Conservation (phyloP, 78 protist genomes). For the Guillardia theta region DNA sequence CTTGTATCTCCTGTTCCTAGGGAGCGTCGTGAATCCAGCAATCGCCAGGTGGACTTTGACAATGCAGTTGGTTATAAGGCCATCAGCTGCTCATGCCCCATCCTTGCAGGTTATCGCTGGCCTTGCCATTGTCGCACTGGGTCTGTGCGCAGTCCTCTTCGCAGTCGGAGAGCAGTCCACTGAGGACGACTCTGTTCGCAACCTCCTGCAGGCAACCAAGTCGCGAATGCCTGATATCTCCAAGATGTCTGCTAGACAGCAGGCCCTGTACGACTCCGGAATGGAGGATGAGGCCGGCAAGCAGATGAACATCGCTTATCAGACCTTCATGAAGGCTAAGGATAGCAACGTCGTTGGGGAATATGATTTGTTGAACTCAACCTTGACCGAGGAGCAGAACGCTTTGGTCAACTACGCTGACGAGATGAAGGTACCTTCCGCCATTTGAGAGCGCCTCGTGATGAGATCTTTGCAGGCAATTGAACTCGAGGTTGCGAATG, state of each 20-base stretch:
- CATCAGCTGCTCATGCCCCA: background rate
- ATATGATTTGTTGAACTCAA: background rate
- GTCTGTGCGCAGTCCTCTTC: background rate
- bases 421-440: background rate
- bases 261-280: background rate
- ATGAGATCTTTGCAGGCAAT: background rate
- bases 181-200: background rate
- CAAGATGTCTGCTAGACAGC: background rate
- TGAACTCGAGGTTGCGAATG: background rate
- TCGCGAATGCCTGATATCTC: no score
- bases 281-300: constrained; percentile 3
- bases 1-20: background rate
- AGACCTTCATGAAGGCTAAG: background rate
- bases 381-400: constrained; percentile 7
- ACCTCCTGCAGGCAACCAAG: background rate
- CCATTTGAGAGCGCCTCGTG: background rate
- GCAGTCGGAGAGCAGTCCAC: background rate
- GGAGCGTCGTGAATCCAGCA: background rate
- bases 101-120: background rate
- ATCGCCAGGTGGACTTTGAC: background rate
- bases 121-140: background rate
- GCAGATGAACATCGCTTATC: background rate
- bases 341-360: background rate
- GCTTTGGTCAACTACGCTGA: background rate
- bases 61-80: no score